A percentile compares a stretch with the other conserved stretches of the same genome.
Evolutionary conservation across 768 basidiomycete species (phyloP).

Genomic region (Plicaturopsis crispa): DNA sequence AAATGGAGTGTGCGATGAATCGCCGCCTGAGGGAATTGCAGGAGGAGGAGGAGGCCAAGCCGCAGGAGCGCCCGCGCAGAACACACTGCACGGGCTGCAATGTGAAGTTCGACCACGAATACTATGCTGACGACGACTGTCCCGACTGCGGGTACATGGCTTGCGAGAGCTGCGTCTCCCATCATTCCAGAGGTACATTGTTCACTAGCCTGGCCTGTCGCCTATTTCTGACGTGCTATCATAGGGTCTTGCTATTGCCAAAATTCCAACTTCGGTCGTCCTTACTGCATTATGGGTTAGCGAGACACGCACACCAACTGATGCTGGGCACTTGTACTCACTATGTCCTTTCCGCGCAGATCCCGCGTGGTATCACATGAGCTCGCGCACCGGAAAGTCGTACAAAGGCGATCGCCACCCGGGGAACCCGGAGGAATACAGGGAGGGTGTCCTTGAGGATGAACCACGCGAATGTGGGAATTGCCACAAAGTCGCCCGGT

Average conservation of each 20-base stretch:
- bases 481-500: constrained; percentile 18
- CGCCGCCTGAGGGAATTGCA: constrained; percentile 21
- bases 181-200: constrained; percentile 19
- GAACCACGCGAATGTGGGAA: constrained; percentile 21
- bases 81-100: constrained; percentile 26
- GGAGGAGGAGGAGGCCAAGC: constrained; percentile 12
- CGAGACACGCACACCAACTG: background rate
- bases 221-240: too few relatives aligned
- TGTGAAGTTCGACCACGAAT: constrained; percentile 14
- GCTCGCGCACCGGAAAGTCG: constrained; percentile 14
- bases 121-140: constrained; percentile 19
- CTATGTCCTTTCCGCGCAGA: too few relatives aligned
- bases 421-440: constrained; percentile 12
- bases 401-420: constrained; percentile 29
- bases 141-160: constrained; percentile 26
- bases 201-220: background rate
- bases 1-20: constrained; percentile 26
- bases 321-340: background rate
- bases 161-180: constrained; percentile 24
- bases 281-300: constrained; percentile 22
- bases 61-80: constrained; percentile 15
- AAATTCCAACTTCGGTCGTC: constrained; percentile 23
- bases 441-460: constrained; percentile 19
- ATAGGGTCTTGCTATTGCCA: constrained; percentile 28
- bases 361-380: constrained; percentile 23